phyloP scores from a whole-genome alignment of 305 asterid genomes.

The Stenogyne calaminthoides region DNA sequence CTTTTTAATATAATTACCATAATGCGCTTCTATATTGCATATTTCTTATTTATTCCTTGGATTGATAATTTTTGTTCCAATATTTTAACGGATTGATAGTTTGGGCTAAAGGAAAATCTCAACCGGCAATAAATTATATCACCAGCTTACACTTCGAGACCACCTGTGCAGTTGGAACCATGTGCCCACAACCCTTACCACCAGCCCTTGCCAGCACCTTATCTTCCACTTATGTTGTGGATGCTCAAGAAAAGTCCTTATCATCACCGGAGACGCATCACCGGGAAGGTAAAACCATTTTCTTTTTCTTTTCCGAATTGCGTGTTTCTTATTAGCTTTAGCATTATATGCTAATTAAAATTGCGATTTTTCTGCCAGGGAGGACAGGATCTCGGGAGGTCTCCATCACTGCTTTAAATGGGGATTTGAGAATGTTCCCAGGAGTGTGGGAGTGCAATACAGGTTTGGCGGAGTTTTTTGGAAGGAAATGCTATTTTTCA shows the following conservation, averaged over 20 bases:
- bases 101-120: slow-evolving; percentile 73
- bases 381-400: no score
- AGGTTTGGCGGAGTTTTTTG: slow-evolving; percentile 52
- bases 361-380: no score
- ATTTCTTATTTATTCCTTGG: slow-evolving; percentile 26
- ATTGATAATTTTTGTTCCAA: slow-evolving; percentile 3
- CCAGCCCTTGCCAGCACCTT: slow-evolving; percentile 45
- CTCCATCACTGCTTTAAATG: no score
- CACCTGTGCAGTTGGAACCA: slow-evolving; percentile 57
- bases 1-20: slow-evolving; percentile 18
- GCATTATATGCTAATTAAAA: slow-evolving; percentile 5
- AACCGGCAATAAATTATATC: slow-evolving; percentile 44
- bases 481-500: background rate
- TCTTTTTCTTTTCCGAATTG: background rate
- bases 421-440: slow-evolving; percentile 75
- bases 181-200: slow-evolving; percentile 44
- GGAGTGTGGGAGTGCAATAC: slow-evolving; percentile 78
- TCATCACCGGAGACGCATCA: no score
- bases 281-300: slow-evolving; percentile 44
- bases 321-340: background rate
- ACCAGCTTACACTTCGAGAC: slow-evolving; percentile 55
- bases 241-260: slow-evolving; percentile 47
- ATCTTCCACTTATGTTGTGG: slow-evolving; percentile 36
- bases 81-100: slow-evolving; percentile 45
- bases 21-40: background rate